Base-by-base conservation (phyloP, 2,329 filamentous ascomycete genomes). In the Ophiognomonia clavigignenti-juglandacearum region DNA sequence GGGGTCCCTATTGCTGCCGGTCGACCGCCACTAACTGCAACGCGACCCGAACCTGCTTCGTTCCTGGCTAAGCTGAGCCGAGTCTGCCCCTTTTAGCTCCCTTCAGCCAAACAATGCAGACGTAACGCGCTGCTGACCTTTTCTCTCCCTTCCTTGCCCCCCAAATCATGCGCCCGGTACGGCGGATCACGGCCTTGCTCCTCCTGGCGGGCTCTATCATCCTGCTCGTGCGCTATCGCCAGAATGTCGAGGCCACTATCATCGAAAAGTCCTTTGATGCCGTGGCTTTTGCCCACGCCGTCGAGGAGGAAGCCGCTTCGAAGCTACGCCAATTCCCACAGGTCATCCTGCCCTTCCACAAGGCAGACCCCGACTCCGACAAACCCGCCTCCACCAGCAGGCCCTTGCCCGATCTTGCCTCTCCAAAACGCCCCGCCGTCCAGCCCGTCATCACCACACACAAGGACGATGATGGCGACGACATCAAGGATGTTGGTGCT, bases 221-320 rank as follows among this genome's bases (percentile, higher is more conserved):
- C 38, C 41, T 51, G 27, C 19, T 51, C 26, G 16, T 51, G 31
- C 45, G 49, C 14, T 51, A 51, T 36, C 49, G 45, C 23, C 45
- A 35, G 45, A 51, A 39, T 27, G 49, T 51, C 39, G 45, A 51
- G 42, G 38, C 27, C 27, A 48, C 49, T 23, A 45, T 51, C 45
- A 47, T 48, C 39, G 49, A 51, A 22, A 47, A 47, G 37, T 48
- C 47, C 45, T 39, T 38, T n/a, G 49, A 51, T 16, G 49, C 39
- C 16, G 39, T 44, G n/a, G 46, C 49, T 13, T 47, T 48, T 26
- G 43, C 42, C 37, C 43, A 48, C 26, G 45, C 49, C 19, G 34
- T 39, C 19, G 43, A 50, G 9, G 51, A 59, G 39, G 43, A 52
- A 26, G 38, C 34, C 32, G 43, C 39, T 23, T 46, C 45, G 10